Percentiles rank a stretch among this genome's conserved stretches.
Conservation (phyloP, 768 basidiomycete genomes). For the Omphalotus guepiniiformis region DNA sequence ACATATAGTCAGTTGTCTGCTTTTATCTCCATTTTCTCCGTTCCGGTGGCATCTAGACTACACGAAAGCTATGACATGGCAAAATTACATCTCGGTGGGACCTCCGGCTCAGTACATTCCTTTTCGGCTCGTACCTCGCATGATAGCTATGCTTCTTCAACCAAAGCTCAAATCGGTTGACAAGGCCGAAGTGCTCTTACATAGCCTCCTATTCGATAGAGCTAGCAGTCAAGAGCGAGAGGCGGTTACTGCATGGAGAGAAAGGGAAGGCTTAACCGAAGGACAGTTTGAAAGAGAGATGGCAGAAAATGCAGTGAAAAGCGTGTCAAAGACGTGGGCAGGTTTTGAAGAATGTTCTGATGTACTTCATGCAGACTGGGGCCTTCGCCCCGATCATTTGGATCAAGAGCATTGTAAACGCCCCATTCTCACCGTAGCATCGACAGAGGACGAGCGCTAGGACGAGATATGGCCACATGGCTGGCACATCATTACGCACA, state of each 20-base stretch:
- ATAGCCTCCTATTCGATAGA: slow-evolving; percentile 30
- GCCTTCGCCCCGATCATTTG: slow-evolving; percentile 35
- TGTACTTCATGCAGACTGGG: slow-evolving; percentile 21
- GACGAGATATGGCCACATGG: slow-evolving; percentile 43
- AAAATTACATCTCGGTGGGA: slow-evolving; percentile 42
- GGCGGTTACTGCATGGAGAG: slow-evolving; percentile 38
- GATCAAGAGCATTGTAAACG: slow-evolving; percentile 41
- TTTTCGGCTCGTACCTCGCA: slow-evolving; percentile 30
- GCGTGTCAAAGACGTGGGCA: slow-evolving; percentile 1
- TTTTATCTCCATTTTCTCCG: slow-evolving; percentile 44
- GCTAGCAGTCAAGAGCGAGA: slow-evolving; percentile 35
- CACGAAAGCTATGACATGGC: slow-evolving; percentile 40
- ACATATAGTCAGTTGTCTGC: slow-evolving; percentile 41
- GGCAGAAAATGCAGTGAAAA: slow-evolving; percentile 1
- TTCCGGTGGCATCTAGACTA: slow-evolving; percentile 43
- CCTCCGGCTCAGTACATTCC: slow-evolving; percentile 40
- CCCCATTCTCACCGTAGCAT: slow-evolving; percentile 41
- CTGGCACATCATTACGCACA: slow-evolving; percentile 42
- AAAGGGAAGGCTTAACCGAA: slow-evolving; percentile 7
- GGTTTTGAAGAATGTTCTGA: neutral
- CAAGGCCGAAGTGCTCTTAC: slow-evolving; percentile 39
- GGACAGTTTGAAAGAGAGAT: slow-evolving; percentile 3
- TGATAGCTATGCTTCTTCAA: slow-evolving; percentile 29
- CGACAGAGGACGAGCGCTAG: slow-evolving; percentile 38
- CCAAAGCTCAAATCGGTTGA: slow-evolving; percentile 33